Evolutionary conservation across 2,329 filamentous ascomycete species (phyloP).

Genomic region (Trichoderma pleuroti): DNA sequence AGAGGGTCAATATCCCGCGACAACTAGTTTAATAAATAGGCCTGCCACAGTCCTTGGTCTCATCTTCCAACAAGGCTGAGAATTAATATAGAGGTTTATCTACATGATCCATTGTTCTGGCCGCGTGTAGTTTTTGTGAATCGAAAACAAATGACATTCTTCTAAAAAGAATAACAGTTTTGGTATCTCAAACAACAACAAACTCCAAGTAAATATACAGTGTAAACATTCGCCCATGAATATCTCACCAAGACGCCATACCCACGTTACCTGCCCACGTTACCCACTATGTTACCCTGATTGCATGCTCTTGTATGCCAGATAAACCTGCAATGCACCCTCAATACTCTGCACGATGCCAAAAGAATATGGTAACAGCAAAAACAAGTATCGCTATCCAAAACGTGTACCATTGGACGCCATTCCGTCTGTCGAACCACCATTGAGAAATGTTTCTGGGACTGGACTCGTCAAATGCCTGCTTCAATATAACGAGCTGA

Average conservation of each 20-base stretch:
- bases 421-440: slow-evolving; percentile 42
- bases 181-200: neutral
- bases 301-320: neutral
- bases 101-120: neutral
- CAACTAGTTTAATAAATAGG: neutral
- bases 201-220: neutral
- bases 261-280: neutral
- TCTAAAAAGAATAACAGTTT: neutral
- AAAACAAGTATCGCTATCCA: slow-evolving; percentile 39
- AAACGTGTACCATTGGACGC: slow-evolving; percentile 45
- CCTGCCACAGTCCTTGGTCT: neutral
- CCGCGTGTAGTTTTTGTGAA: neutral
- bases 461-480: slow-evolving; percentile 38
- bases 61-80: neutral
- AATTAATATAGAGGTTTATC: neutral
- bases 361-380: slow-evolving; percentile 37
- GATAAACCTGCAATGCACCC: slow-evolving; percentile 27
- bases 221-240: neutral
- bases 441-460: slow-evolving; percentile 36
- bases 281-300: neutral
- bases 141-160: neutral
- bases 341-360: slow-evolving; percentile 41
- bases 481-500: slow-evolving; percentile 40
- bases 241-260: neutral
- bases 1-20: neutral